These are phyloP conservation scores for Gossypium gossypioides DNA, from an alignment of 441 rosid genomes.

Conservation along the genomic window DNA sequence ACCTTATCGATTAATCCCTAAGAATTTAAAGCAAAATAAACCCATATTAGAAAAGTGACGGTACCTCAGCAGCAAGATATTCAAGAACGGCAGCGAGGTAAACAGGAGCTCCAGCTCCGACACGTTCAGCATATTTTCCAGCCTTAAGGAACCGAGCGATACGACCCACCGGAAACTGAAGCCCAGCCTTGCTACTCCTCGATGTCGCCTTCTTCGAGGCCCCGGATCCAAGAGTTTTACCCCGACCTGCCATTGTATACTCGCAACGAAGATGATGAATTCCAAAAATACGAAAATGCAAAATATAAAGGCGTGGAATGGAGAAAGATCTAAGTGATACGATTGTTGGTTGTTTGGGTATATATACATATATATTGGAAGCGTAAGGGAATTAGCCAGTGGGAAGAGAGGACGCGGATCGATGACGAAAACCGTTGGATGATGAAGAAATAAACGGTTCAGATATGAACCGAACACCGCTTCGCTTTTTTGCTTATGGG, in stretches of 20 bases:
- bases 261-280: background rate
- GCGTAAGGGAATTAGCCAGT: slow-evolving; percentile 26
- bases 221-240: slow-evolving; percentile 79
- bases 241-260: slow-evolving; percentile 68
- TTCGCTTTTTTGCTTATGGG: slow-evolving; percentile 18
- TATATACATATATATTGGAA: slow-evolving; percentile 24
- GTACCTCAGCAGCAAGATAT: slow-evolving; percentile 82
- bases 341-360: background rate
- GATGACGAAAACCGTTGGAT: slow-evolving; percentile 21
- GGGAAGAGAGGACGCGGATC: slow-evolving; percentile 33
- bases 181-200: slow-evolving; percentile 90
- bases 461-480: slow-evolving; percentile 18
- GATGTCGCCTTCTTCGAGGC: slow-evolving; percentile 82
- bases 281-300: background rate
- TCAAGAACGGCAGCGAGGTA: slow-evolving; percentile 92
- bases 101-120: slow-evolving; percentile 94
- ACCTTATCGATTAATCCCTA: background rate
- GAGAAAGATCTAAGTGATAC: background rate
- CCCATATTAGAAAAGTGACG: background rate
- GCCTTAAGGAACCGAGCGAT: slow-evolving; percentile 89
- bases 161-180: slow-evolving; percentile 92
- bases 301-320: background rate
- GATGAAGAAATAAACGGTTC: slow-evolving; percentile 8
- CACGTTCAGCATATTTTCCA: slow-evolving; percentile 92
- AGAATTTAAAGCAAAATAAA: background rate